Evolutionary conservation across 495 filamentous ascomycete genomes (phyloP).

Genomic region (Penicillium angulare): DNA sequence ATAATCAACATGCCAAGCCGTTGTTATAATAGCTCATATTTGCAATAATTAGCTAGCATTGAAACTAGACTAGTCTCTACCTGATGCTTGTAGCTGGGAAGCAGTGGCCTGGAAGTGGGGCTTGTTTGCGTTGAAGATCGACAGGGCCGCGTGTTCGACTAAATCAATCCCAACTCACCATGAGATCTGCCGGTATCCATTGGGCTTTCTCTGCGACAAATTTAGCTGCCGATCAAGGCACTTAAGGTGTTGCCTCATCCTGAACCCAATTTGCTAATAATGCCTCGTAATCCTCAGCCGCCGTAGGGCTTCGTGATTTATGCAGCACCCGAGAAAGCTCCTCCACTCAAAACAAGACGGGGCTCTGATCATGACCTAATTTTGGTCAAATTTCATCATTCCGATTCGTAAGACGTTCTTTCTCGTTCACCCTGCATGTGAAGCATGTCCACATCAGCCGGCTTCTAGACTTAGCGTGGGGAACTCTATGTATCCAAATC

Average conservation of each 20-base stretch:
- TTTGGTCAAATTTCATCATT: neutral
- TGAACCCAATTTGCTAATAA: neutral
- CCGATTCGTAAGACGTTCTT: neutral
- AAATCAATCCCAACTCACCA: neutral
- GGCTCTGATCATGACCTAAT: neutral
- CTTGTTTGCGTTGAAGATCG: no score
- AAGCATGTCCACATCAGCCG: neutral
- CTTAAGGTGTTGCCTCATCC: neutral
- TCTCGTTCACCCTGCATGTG: no score
- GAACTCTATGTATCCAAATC: neutral
- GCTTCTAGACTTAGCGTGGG: neutral
- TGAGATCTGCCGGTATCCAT: neutral
- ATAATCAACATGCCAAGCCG: no score
- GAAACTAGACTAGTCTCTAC: no score
- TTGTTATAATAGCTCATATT: no score
- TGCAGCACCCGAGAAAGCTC: neutral
- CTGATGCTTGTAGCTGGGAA: no score
- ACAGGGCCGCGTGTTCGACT: conserved; percentile 1
- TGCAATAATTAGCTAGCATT: no score
- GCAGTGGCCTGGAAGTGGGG: no score
- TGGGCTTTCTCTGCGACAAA: no score
- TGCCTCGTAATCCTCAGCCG: neutral
- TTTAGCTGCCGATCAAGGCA: neutral
- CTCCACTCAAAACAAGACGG: neutral
- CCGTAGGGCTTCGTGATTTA: neutral